Percentiles rank a stretch among this genome's conserved stretches.
Conservation (phyloP, 2,329 filamentous ascomycete species). For the Pyrenochaeta sp. region DNA sequence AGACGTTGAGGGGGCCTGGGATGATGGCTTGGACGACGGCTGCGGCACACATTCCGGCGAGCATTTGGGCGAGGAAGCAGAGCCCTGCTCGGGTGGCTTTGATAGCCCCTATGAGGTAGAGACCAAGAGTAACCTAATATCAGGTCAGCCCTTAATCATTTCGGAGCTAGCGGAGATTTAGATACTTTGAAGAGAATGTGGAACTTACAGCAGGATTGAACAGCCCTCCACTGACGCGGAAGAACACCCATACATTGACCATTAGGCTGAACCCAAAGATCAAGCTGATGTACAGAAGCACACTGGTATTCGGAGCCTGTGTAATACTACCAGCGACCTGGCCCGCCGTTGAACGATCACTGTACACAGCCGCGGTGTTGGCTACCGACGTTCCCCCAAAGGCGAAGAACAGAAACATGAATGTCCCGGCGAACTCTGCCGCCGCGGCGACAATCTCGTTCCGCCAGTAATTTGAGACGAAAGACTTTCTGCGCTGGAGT, state of each 20-base stretch:
- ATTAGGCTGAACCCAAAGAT: constrained; percentile 49
- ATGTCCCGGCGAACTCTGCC: constrained; percentile 50
- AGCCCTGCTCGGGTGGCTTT: constrained; percentile 31
- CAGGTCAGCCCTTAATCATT: constrained; percentile 1
- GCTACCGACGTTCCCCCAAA: constrained; percentile 49
- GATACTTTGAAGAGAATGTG: not conserved
- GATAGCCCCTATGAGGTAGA: constrained; percentile 44
- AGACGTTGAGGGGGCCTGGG: constrained; percentile 43
- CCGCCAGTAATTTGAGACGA: constrained; percentile 28
- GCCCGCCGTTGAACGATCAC: constrained; percentile 27
- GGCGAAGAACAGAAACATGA: constrained; percentile 52
- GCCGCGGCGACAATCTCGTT: constrained; percentile 46
- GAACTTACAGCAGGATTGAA: constrained; percentile 51
- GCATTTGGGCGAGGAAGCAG: constrained; percentile 46
- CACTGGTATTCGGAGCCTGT: constrained; percentile 41
- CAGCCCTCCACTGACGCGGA: constrained; percentile 47
- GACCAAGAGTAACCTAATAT: constrained; percentile 47
- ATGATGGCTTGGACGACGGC: constrained; percentile 46
- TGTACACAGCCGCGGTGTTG: constrained; percentile 37
- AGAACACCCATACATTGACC: constrained; percentile 52
- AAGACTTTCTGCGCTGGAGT: not conserved
- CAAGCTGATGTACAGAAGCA: constrained; percentile 47
- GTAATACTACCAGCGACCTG: constrained; percentile 33
- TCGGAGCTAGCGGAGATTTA: not conserved
- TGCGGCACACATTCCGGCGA: constrained; percentile 47